Evolutionary conservation across 2,329 filamentous ascomycete genomes (phyloP), one percentile per base, ranked within the genome.

Genomic region (Aspergillus sp.): DNA sequence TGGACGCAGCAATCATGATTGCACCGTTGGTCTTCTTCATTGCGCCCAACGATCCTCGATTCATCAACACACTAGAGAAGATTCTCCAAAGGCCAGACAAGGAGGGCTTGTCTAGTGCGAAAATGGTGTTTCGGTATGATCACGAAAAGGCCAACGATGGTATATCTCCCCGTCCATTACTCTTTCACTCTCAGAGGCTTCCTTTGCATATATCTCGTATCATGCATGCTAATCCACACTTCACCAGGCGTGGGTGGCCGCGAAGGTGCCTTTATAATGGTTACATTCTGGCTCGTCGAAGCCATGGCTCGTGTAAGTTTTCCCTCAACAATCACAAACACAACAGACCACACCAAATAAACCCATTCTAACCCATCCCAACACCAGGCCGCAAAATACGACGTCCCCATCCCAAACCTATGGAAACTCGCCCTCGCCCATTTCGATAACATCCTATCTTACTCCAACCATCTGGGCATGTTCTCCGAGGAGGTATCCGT

Each of bases 231-330:
- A 9, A 36, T 33, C 8, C 13, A 44, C 39, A 27, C 30, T 44
- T 49, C 47, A 19, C 44, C 51, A 85, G 83, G 85, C 28, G 83
- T 90, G 7, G 84, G 85, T 32, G 86, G 86, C 12, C 74, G 77
- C 40, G 86, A 90, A 65, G 86, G 86, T 19, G 85, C 85, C 13
- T 90, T 90, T 60, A 82, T 78, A 57, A 89, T 90, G 85, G 88
- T 85, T 59, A 90, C 85, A 0, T 90, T 90, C 62, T 90, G 86
- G 86, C 78, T 89, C 0, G 84, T 90, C 9, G 86, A 90, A 65
- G 85, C 86, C 26, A 76, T 90, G 67, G 87, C 85, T 28, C 76
- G 86, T 29, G 85, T 85, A 51, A 70, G 77, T 52, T 69, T 74
- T 38, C 33, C 37, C 13, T 11, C 19, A 33, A 31, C 10, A 32